Conservation (phyloP, 768 basidiomycete species). For the Strobilomyces dryophilus region DNA sequence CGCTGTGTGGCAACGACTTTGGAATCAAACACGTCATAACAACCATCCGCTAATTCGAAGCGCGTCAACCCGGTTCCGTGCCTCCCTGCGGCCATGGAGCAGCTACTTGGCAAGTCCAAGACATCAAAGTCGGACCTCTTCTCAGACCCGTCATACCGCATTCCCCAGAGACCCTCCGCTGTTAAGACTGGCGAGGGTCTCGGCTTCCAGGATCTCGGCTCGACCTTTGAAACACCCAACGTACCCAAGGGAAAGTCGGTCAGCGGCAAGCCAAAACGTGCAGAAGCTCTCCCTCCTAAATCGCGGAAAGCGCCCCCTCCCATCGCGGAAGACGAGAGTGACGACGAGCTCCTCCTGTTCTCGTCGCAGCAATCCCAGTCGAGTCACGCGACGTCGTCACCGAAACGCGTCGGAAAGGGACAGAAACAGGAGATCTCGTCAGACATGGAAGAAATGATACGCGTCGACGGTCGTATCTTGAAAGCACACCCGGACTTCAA, state of each 20-base stretch:
- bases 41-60: constrained; percentile 20
- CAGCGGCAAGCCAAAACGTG: constrained; percentile 11
- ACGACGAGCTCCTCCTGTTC: constrained; percentile 29
- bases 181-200: constrained; percentile 26
- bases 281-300: background rate
- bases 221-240: constrained; percentile 16
- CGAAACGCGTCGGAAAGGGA: constrained; percentile 13
- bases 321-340: constrained; percentile 18
- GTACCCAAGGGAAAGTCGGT: background rate
- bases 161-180: constrained; percentile 20
- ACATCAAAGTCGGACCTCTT: background rate
- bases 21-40: constrained; percentile 27
- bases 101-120: background rate
- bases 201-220: constrained; percentile 23
- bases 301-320: background rate
- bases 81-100: constrained; percentile 20
- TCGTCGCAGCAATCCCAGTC: constrained; percentile 22
- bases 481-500: constrained; percentile 23
- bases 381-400: constrained; percentile 5
- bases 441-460: constrained; percentile 8
- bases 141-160: constrained; percentile 18
- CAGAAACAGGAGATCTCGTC: background rate
- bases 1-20: constrained; percentile 20
- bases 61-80: background rate
- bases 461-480: constrained; percentile 13